A percentile compares a stretch with the other conserved stretches of the same genome.
These are phyloP conservation scores for Balansia obtecta DNA, from an alignment of 2,329 filamentous ascomycete genomes.

Conservation along the genomic window DNA sequence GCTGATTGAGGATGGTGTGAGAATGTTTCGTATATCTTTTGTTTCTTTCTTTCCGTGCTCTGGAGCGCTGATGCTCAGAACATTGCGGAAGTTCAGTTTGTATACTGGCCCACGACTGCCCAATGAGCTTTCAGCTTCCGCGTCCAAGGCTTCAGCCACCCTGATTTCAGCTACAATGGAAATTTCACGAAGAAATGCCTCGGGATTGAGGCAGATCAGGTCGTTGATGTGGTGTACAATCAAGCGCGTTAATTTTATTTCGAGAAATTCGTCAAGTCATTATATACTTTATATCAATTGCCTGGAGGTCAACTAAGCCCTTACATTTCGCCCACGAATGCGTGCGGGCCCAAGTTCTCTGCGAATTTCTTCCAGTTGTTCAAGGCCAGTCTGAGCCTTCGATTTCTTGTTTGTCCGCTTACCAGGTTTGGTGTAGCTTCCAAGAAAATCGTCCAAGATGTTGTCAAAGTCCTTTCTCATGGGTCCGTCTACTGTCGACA, in stretches of 20 bases:
- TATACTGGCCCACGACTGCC: neutral
- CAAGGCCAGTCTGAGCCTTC: constrained; percentile 67
- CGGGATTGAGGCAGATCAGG: too few relatives aligned
- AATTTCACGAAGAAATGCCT: neutral
- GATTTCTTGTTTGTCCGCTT: constrained; percentile 71
- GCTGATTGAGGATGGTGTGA: too few relatives aligned
- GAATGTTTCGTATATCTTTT: too few relatives aligned
- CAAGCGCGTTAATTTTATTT: neutral
- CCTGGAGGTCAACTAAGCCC: neutral
- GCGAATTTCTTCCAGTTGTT: constrained; percentile 84
- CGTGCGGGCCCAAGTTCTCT: constrained; percentile 66
- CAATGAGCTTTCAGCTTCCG: neutral
- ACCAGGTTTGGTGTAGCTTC: constrained; percentile 55
- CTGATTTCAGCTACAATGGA: neutral
- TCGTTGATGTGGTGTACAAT: too few relatives aligned
- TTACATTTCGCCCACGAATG: constrained; percentile 26
- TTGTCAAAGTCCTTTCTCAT: constrained; percentile 70
- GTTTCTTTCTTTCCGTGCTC: neutral
- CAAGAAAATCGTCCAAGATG: constrained; percentile 89
- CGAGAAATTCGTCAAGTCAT: constrained; percentile 4
- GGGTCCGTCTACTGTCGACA: constrained; percentile 55
- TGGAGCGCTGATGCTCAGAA: neutral
- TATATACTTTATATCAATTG: neutral
- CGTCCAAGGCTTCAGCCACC: neutral
- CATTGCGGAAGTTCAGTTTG: neutral